Evolutionary conservation across 2,329 filamentous ascomycete species (phyloP).

Genomic region (Daldinia eschscholtzii): DNA sequence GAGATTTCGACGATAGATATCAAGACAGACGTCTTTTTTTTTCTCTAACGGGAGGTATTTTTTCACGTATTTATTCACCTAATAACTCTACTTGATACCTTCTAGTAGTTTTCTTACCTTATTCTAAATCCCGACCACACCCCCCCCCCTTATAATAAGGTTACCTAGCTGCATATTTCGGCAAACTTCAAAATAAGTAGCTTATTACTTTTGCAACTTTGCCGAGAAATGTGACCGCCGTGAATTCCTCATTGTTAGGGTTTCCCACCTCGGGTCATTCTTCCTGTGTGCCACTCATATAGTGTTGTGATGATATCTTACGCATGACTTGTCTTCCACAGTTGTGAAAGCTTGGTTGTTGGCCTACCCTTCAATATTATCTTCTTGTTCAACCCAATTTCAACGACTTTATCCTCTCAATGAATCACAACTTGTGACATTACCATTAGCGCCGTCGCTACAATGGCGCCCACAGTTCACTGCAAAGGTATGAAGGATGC

Average conservation of each 20-base stretch:
- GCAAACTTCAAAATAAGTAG: constrained; percentile 8
- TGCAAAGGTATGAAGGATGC: not conserved
- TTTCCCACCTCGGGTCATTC: not conserved
- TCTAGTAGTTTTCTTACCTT: not conserved
- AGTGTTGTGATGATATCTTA: not conserved
- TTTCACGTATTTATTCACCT: constrained; percentile 9
- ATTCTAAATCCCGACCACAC: constrained; percentile 11
- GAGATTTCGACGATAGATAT: constrained; percentile 38
- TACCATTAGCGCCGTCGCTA: constrained; percentile 12
- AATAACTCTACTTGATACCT: constrained; percentile 4
- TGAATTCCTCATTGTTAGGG: constrained; percentile 1
- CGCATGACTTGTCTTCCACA: not conserved
- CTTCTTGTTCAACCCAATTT: not conserved
- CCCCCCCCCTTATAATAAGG: constrained; percentile 26
- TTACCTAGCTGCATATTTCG: constrained; percentile 36
- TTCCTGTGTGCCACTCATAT: not conserved
- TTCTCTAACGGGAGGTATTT: constrained; percentile 1
- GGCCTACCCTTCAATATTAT: not conserved
- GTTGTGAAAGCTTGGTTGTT: not conserved
- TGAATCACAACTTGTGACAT: constrained; percentile 14
- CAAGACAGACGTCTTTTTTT: constrained; percentile 29
- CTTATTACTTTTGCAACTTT: constrained; percentile 4
- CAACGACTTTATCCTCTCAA: not conserved
- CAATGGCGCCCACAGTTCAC: constrained; percentile 22
- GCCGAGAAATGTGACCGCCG: not conserved